Percentiles rank a stretch among this genome's conserved stretches.
Conservation (phyloP, 2,329 filamentous ascomycete genomes). For the Fusarium decemcellulare region DNA sequence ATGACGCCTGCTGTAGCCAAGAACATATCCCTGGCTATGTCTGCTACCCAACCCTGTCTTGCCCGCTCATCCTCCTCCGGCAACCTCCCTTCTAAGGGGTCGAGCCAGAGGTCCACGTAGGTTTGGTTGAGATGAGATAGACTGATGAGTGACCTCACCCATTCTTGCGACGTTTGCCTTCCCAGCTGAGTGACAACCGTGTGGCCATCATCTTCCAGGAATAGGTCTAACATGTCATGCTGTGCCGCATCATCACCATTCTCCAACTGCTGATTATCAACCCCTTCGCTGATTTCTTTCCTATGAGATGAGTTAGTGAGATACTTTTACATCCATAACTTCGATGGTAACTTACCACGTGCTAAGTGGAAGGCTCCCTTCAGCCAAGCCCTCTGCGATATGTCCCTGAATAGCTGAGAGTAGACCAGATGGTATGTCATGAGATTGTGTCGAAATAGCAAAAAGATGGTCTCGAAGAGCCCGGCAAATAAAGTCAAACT, state of each 20-base stretch:
- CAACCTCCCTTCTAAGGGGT: conserved; percentile 42
- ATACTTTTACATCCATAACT: background rate
- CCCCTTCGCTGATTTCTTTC: conserved; percentile 44
- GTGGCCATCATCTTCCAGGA: conserved; percentile 45
- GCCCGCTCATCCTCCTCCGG: conserved; percentile 42
- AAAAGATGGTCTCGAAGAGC: conserved; percentile 39
- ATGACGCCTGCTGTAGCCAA: conserved; percentile 53
- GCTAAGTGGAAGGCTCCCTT: conserved; percentile 47
- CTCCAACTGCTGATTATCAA: conserved; percentile 9
- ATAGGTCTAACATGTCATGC: conserved; percentile 47
- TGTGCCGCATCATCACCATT: conserved; percentile 44
- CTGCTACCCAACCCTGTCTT: conserved; percentile 48
- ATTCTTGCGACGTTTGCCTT: conserved; percentile 42
- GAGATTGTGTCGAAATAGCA: conserved; percentile 22
- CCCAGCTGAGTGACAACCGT: conserved; percentile 50
- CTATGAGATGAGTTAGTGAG: conserved; percentile 33
- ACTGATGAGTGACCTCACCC: conserved; percentile 42
- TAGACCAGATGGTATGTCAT: conserved; percentile 46
- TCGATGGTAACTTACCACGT: conserved; percentile 50
- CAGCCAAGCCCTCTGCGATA: conserved; percentile 43
- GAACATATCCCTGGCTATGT: conserved; percentile 53
- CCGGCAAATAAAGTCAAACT: conserved; percentile 42
- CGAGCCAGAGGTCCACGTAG: conserved; percentile 52
- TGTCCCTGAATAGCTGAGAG: conserved; percentile 46
- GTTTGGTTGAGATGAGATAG: conserved; percentile 47